Percentiles rank a stretch among this genome's conserved stretches.
phyloP scores from a whole-genome alignment of 768 basidiomycete species.

The Termitomyces sp. region DNA sequence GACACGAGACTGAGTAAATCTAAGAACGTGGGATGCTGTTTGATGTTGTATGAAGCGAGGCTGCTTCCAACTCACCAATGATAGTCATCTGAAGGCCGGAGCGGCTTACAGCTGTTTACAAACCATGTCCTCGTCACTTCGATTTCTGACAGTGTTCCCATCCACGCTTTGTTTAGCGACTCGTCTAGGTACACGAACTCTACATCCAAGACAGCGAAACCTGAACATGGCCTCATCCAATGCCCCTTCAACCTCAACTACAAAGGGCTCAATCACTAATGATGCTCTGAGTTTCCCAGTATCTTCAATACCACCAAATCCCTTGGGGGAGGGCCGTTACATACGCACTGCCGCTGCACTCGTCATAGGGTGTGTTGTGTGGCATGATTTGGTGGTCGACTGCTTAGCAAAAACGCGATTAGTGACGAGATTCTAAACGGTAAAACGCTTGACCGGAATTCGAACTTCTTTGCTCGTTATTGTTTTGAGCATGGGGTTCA shows the following conservation, averaged over 20 bases:
- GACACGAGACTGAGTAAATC: neutral
- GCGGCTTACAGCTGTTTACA: neutral
- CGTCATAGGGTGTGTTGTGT: conserved; percentile 58
- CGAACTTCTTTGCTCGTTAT: conserved; percentile 81
- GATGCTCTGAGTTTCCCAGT: conserved; percentile 31
- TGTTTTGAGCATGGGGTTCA: conserved; percentile 87
- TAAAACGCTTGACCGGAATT: conserved; percentile 81
- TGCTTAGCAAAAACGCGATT: neutral
- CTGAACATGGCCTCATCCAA: conserved; percentile 11
- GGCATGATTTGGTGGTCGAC: neutral
- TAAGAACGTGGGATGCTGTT: neutral
- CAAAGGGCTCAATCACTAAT: neutral
- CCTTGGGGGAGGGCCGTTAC: conserved; percentile 60
- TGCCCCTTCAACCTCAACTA: neutral
- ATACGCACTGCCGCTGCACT: conserved; percentile 73
- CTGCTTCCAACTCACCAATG: neutral
- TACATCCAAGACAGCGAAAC: conserved; percentile 2
- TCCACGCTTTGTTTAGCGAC: conserved; percentile 2
- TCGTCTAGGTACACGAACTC: conserved; percentile 6
- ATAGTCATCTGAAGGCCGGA: neutral
- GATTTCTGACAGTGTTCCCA: conserved; percentile 1
- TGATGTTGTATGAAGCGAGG: neutral
- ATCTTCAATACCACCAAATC: conserved; percentile 58
- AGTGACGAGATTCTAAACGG: conserved; percentile 94
- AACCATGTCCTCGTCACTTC: conserved; percentile 10